Base-by-base conservation (phyloP, 495 filamentous ascomycete genomes). In the Aspergillus diversus region DNA sequence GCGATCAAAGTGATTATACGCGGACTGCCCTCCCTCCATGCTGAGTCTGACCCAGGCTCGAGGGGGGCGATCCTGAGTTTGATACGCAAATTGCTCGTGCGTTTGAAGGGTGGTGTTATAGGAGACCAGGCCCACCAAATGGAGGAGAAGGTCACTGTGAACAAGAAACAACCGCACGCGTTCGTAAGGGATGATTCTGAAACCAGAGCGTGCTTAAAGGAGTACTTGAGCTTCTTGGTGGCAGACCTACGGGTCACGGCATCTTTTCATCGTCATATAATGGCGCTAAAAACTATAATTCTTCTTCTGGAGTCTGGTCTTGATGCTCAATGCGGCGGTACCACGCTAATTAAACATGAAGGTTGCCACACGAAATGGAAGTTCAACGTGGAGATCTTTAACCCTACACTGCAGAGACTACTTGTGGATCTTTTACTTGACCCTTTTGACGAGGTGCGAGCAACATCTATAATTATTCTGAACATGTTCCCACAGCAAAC, bases 371-470 rank as follows among this genome's bases (percentile, higher is more conserved):
- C 75, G 2, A 73, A 73, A 35, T 88, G 85, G 85, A 75, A 78
- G n/a, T 70, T 80, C 35, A 73, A 81, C 27, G 50, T 83, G n/a
- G 78, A 80, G 3, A 81, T 92, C 52, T 82, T 90, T 35, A 80
- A 81, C n/a, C 73, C 66, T 0, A 66, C 64, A 4, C 66, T 86
- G 50, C 65, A 82, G 15, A 69, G 83, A 35, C 66, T 88, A 17
- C 75, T 97, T 7, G 68, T 92, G 5, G 92, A 97, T 71, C 84
- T 95, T 9, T 67, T 97, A 1, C 76, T 95, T 50, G 89, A 98
- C 69, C 91, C 94, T 0, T 99, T 94, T 68, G 95, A 99, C 63
- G 95, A 99, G 77, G 90, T 98, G 11, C 83, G 95, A 62, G 84
- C 84, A 43, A 77, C 78, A 2, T 84, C 95, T 7, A 73, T 86